phyloP scores from a whole-genome alignment of 371 early-diverging fungal species.

The Rhizomucor pusillus region DNA sequence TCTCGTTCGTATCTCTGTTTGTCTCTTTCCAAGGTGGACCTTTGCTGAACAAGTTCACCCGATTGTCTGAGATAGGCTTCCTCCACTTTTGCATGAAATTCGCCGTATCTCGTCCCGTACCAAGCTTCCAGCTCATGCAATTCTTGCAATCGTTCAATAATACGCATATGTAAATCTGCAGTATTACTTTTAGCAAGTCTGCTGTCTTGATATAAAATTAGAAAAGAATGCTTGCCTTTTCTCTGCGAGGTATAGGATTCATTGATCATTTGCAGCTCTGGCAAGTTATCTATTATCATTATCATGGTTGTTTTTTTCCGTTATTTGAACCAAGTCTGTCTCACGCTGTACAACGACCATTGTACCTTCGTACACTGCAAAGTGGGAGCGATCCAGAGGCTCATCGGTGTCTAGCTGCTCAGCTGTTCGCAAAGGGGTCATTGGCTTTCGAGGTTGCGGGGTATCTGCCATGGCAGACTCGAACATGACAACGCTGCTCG shows the following conservation, averaged over 20 bases:
- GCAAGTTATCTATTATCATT: conserved; percentile 10
- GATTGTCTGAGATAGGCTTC: conserved; percentile 18
- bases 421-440: conserved; percentile 11
- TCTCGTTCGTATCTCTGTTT: conserved; percentile 27
- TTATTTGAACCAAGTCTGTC: no score
- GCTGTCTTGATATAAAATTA: background rate
- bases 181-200: no score
- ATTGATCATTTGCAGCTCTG: conserved; percentile 23
- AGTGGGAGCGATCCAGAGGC: conserved; percentile 8
- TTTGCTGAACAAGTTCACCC: conserved; percentile 17
- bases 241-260: conserved; percentile 21
- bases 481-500: conserved; percentile 15
- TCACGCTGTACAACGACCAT: background rate
- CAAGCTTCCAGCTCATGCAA: conserved; percentile 27
- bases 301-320: no score
- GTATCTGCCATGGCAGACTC: conserved; percentile 15
- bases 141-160: conserved; percentile 21
- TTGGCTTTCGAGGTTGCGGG: conserved; percentile 8
- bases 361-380: conserved; percentile 19
- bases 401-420: conserved; percentile 11
- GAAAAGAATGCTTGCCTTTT: conserved; percentile 17
- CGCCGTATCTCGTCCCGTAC: conserved; percentile 21
- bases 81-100: conserved; percentile 25
- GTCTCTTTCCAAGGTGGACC: conserved; percentile 15
- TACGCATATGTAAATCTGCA: conserved; percentile 14